These are phyloP conservation scores for Yarrowia porcina DNA, from an alignment of 805 yeast species.

Conservation along the genomic window DNA sequence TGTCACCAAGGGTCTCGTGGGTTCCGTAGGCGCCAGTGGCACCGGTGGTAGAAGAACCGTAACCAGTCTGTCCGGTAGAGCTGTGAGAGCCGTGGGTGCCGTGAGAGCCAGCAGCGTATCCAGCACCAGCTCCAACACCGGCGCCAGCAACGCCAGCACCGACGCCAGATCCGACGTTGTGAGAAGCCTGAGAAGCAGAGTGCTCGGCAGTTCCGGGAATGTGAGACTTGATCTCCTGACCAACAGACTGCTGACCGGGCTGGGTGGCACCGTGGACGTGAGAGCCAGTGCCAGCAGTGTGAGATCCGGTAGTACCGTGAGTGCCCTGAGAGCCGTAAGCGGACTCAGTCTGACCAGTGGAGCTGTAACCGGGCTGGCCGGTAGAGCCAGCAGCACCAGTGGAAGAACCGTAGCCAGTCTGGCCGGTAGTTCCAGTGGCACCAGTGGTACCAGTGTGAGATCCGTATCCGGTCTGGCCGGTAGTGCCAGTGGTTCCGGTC, in stretches of 20 bases:
- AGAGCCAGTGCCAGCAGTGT: background rate
- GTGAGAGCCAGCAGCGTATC: slow-evolving; percentile 9
- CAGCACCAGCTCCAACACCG: slow-evolving; percentile 24
- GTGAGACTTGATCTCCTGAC: slow-evolving; percentile 8
- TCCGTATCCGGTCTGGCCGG: slow-evolving; percentile 1
- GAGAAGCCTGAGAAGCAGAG: background rate
- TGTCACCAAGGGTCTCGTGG: slow-evolving; percentile 1
- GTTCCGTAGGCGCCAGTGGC: background rate
- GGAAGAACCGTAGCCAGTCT: background rate
- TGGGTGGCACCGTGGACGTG: slow-evolving; percentile 15
- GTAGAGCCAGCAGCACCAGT: background rate
- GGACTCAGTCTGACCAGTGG: slow-evolving; percentile 2
- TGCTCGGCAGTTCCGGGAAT: slow-evolving; percentile 13
- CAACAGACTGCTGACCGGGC: slow-evolving; percentile 10
- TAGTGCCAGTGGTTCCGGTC: background rate
- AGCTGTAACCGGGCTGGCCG: background rate
- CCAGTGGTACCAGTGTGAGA: background rate
- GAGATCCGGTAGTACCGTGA: background rate
- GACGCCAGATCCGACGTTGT: background rate
- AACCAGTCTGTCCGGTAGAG: slow-evolving; percentile 15
- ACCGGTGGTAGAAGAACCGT: no score
- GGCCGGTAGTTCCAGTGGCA: background rate
- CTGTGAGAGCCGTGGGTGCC: background rate
- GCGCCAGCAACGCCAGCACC: slow-evolving; percentile 17
- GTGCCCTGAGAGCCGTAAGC: slow-evolving; percentile 2